Percentiles rank a stretch among this genome's conserved stretches.
These are phyloP conservation scores for Microdochium trichocladiopsis DNA, from an alignment of 2,329 filamentous ascomycete genomes.

Conservation along the genomic window DNA sequence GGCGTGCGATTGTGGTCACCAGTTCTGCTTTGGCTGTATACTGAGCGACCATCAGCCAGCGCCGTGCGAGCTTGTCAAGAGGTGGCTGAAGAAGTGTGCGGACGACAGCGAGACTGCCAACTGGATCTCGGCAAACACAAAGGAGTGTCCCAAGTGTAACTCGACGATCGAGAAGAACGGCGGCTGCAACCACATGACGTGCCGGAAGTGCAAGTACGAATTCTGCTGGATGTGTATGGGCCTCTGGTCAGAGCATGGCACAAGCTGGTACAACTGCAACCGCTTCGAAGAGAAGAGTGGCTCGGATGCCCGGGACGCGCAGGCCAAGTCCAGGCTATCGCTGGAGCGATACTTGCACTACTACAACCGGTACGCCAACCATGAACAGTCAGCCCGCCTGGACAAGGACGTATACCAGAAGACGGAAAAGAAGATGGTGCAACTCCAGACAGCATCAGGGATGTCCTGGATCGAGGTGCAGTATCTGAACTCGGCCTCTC, in stretches of 20 bases:
- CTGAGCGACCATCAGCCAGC: slow-evolving; percentile 88
- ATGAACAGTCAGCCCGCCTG: slow-evolving; percentile 93
- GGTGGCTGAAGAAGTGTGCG: slow-evolving; percentile 96
- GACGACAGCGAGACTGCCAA: slow-evolving; percentile 98
- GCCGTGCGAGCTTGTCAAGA: slow-evolving; percentile 84
- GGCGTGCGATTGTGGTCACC: slow-evolving; percentile 72
- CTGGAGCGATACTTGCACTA: slow-evolving; percentile 97
- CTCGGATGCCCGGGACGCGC: slow-evolving; percentile 80
- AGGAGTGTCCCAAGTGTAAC: slow-evolving; percentile 92
- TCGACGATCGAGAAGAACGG: slow-evolving; percentile 98
- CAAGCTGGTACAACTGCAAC: slow-evolving; percentile 99
- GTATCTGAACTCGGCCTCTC: slow-evolving; percentile 87
- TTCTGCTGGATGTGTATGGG: slow-evolving; percentile 99
- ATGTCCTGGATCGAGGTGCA: slow-evolving; percentile 99
- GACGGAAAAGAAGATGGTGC: slow-evolving; percentile 98
- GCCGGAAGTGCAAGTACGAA: slow-evolving; percentile 26
- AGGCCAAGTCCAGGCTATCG: slow-evolving; percentile 83
- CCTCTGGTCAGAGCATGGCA: slow-evolving; percentile 95
- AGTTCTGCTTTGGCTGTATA: slow-evolving; percentile 94
- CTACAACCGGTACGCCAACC: slow-evolving; percentile 98
- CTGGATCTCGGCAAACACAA: slow-evolving; percentile 98
- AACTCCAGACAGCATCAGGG: slow-evolving; percentile 84
- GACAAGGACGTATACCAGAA: slow-evolving; percentile 95
- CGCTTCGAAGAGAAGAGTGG: slow-evolving; percentile 95
- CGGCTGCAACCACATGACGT: slow-evolving; percentile 33